Base-by-base conservation (phyloP, 805 yeast genomes). In the Priceomyces melissophilus region DNA sequence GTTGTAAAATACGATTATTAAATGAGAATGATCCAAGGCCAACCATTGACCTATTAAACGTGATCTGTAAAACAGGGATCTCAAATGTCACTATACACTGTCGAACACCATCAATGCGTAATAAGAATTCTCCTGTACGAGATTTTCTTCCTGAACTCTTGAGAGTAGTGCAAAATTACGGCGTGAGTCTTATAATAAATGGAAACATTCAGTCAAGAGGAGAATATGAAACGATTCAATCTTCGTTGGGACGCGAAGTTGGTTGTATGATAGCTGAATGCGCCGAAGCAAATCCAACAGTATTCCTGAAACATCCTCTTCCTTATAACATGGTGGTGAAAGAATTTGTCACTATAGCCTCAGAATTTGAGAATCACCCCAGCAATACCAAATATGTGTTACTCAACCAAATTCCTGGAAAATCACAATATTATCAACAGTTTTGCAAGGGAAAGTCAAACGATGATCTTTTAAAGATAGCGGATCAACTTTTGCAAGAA, bases 251-350 rank as follows among this genome's bases (percentile, higher is more conserved):
- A 1, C 76, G 77, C 38, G 64, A 54, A 8, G 48, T 84, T n/a
- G 96, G 98, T 3, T 90, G 87, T 5, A 91, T 93, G 99, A 81
- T 90, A 53, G 99, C 97, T 1, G 84, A 87, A 26, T 79, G 81
- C 25, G 98, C 97, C 0, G 98, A 93, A 62, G 56, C 75, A 5
- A 90, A 93, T 56, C 93, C 96, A 6, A 73, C 95, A 1, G 82
- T 87, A 30, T 93, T 93, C 58, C 59, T 60, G 25, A 54, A 58
- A 6, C 47, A 53, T 0, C 73, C 76, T 3, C 57, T 72, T 35
- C 66, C 76, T 0, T 86, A 91, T 86, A 69, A 63, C 17, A 56
- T 67, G 17, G 63, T 77, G 9, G 71, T 79, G 9, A 69, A 67
- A 35, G 84, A 87, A 45, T 87, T 78, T 47, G 53, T 81, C 25